These are phyloP conservation scores for Coleophoma cylindrospora DNA, from an alignment of 2,329 filamentous ascomycete genomes.

Conservation along the genomic window DNA sequence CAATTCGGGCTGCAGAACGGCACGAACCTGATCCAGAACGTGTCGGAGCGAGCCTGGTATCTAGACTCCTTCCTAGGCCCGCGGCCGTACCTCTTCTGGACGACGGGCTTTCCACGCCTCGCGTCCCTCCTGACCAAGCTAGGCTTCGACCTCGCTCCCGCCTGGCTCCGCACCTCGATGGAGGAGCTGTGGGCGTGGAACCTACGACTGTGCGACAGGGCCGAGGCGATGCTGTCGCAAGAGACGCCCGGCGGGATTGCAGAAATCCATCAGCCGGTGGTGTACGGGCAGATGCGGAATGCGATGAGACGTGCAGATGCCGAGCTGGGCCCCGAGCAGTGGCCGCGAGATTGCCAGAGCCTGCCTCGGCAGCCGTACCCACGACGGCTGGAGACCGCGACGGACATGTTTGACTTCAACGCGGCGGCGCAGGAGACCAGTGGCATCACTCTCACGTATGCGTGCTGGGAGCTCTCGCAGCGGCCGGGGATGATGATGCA, in stretches of 20 bases:
- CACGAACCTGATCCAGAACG: not conserved
- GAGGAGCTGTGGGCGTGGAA: not conserved
- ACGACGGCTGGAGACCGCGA: not conserved
- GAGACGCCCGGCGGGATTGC: not conserved
- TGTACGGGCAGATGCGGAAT: conserved; percentile 4
- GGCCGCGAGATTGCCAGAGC: not conserved
- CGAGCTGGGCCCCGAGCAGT: not conserved
- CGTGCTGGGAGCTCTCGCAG: conserved; percentile 49
- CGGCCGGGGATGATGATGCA: conserved; percentile 26
- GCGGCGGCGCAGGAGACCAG: conserved; percentile 65
- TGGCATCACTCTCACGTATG: conserved; percentile 59
- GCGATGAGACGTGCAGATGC: not conserved
- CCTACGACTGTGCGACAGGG: not conserved
- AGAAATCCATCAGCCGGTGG: not conserved
- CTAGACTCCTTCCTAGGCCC: not conserved
- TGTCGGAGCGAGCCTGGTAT: not conserved
- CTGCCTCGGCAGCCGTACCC: not conserved
- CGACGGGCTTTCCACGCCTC: not conserved
- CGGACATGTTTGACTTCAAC: conserved; percentile 1
- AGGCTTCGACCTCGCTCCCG: not conserved
- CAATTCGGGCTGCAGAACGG: not conserved
- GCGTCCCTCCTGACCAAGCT: not conserved
- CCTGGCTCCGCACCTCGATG: not conserved
- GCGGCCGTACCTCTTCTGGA: not conserved
- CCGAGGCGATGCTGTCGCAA: not conserved